Conservation (phyloP, 2,329 filamentous ascomycete species). For the Fusarium pseudocircinatum region DNA sequence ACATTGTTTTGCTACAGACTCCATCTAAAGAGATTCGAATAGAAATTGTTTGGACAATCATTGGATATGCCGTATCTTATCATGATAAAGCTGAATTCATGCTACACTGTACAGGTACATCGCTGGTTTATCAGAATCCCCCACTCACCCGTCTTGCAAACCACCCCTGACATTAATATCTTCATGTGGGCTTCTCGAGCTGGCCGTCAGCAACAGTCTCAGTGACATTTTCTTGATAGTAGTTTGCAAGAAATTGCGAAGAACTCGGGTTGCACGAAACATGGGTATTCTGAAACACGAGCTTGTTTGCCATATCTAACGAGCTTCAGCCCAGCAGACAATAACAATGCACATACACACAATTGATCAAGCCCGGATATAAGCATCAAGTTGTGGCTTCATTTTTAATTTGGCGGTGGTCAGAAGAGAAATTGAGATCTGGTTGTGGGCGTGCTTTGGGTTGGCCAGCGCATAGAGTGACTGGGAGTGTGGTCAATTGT, state of each 20-base stretch:
- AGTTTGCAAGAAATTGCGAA: neutral
- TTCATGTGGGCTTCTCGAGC: neutral
- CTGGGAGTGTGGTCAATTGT: neutral
- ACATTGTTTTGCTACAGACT: neutral
- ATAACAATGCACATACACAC: slow-evolving; percentile 13
- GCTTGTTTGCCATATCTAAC: slow-evolving; percentile 14
- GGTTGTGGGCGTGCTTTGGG: slow-evolving; percentile 8
- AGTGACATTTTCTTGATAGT: neutral
- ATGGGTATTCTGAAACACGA: slow-evolving; percentile 18
- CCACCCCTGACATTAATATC: slow-evolving; percentile 26
- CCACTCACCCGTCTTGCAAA: slow-evolving; percentile 26
- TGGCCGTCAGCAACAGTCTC: neutral
- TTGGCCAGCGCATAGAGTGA: slow-evolving; percentile 9
- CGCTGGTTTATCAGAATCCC: neutral
- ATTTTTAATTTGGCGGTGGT: slow-evolving; percentile 23
- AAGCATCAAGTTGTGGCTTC: slow-evolving; percentile 24
- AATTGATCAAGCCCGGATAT: slow-evolving; percentile 1
- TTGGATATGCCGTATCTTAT: slow-evolving; percentile 16
- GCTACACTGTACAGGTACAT: slow-evolving; percentile 17
- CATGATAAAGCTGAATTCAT: slow-evolving; percentile 16
- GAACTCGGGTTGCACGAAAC: neutral
- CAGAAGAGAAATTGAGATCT: slow-evolving; percentile 19
- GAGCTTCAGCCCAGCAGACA: slow-evolving; percentile 9
- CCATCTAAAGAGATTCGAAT: slow-evolving; percentile 6
- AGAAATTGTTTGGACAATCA: slow-evolving; percentile 10